These are phyloP conservation scores for Globisporangium middletonii DNA, from an alignment of 352 stramenopile species.

Conservation along the genomic window DNA sequence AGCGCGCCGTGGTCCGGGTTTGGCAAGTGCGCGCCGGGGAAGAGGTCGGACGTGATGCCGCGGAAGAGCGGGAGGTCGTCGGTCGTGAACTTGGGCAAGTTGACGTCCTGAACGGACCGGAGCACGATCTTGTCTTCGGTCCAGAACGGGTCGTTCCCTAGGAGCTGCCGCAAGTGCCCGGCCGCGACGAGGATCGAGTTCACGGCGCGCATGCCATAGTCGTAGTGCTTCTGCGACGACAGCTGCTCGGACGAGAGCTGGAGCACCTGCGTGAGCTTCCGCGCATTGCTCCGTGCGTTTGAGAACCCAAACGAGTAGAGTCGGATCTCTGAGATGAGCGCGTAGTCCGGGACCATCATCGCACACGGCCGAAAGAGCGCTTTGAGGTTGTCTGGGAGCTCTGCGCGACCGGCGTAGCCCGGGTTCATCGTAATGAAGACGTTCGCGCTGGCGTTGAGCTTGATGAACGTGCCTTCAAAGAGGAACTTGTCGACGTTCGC, in stretches of 20 bases:
- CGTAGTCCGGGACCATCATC: conserved; percentile 96
- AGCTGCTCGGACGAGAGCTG: conserved; percentile 93
- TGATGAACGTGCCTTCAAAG: conserved; percentile 93
- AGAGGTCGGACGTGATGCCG: conserved; percentile 93
- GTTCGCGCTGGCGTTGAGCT: conserved; percentile 90
- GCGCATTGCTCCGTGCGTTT: conserved; percentile 82
- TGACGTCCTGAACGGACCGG: conserved; percentile 91
- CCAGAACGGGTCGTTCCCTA: conserved; percentile 85
- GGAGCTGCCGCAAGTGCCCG: conserved; percentile 87
- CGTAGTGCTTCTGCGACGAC: conserved; percentile 93
- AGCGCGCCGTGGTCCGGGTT: conserved; percentile 83
- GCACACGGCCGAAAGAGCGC: conserved; percentile 91
- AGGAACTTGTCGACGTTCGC: conserved; percentile 89
- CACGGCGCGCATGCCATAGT: conserved; percentile 95
- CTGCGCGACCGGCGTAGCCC: conserved; percentile 92
- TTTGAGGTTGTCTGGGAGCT: conserved; percentile 94
- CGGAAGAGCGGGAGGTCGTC: conserved; percentile 91
- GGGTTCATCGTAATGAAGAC: conserved; percentile 96
- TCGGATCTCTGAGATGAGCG: conserved; percentile 92
- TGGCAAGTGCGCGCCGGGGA: conserved; percentile 83
- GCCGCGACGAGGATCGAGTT: conserved; percentile 93
- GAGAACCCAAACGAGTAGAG: conserved; percentile 93
- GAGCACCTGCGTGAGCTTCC: conserved; percentile 92
- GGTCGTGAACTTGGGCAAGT: conserved; percentile 92
- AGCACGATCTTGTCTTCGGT: conserved; percentile 91